These are phyloP conservation scores for Physcomitrellopsis africana DNA, from an alignment of 225 moss, liverwort and hornwort species.

Conservation along the genomic window DNA sequence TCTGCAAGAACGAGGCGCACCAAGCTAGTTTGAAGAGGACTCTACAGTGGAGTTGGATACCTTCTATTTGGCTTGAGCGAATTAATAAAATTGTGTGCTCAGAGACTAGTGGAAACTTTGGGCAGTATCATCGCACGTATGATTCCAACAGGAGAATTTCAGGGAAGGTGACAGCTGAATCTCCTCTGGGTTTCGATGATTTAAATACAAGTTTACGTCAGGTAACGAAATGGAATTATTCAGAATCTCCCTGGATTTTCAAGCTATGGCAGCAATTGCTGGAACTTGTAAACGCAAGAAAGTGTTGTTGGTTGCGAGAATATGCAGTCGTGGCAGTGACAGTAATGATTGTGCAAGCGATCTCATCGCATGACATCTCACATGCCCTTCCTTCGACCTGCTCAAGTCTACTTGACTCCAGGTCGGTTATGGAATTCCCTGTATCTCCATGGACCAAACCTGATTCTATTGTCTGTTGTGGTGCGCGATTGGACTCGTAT, in stretches of 20 bases:
- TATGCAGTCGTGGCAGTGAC: conserved; percentile 30
- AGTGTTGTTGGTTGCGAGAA: conserved; percentile 17
- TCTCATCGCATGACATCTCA: conserved; percentile 45
- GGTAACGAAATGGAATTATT: conserved; percentile 1
- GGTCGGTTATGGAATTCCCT: conserved; percentile 22
- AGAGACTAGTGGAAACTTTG: neutral
- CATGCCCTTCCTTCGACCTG: conserved; percentile 35
- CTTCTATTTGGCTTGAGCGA: neutral
- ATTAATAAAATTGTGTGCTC: neutral
- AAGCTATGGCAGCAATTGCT: conserved; percentile 14
- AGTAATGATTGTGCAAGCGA: conserved; percentile 38
- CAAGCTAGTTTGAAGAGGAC: neutral
- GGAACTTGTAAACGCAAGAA: neutral
- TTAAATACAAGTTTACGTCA: neutral
- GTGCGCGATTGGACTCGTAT: conserved; percentile 22
- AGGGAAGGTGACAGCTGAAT: neutral
- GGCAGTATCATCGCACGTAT: neutral
- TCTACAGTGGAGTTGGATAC: neutral
- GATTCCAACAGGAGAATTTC: neutral
- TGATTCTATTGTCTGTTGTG: conserved; percentile 20
- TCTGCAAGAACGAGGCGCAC: neutral
- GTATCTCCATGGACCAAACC: conserved; percentile 11
- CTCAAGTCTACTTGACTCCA: conserved; percentile 7
- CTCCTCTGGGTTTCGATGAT: neutral
- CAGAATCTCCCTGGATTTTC: conserved; percentile 11